These are phyloP conservation scores for Colletotrichum cordylinicola DNA, from an alignment of 2,329 filamentous ascomycete species.

Conservation along the genomic window DNA sequence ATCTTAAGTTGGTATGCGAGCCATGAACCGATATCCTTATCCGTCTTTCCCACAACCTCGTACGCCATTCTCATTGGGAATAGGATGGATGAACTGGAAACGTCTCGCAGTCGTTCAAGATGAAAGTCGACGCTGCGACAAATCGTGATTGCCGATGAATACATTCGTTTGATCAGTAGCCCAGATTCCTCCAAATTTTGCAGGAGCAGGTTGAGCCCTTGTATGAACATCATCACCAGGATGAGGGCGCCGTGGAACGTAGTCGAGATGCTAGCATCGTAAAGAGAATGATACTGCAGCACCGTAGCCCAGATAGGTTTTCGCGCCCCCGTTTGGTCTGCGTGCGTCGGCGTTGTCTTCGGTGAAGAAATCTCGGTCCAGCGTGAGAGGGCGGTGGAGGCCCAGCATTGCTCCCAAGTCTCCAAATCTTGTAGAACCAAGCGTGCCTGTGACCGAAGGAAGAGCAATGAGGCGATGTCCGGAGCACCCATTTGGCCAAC, in stretches of 20 bases:
- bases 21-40: neutral
- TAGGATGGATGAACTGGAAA: neutral
- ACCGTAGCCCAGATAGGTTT: neutral
- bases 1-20: neutral
- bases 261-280: neutral
- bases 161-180: neutral
- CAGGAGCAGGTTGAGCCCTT: neutral
- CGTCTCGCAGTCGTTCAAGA: neutral
- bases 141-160: neutral
- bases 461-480: neutral
- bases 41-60: neutral
- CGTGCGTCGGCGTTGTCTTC: neutral
- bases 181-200: neutral
- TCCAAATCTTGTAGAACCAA: neutral
- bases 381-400: neutral
- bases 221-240: neutral
- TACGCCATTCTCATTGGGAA: neutral
- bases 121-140: neutral
- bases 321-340: neutral
- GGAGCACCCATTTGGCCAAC: neutral
- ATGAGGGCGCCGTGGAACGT: neutral
- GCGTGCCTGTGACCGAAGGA: neutral
- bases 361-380: neutral
- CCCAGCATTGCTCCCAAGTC: neutral
- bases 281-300: neutral